Evolutionary conservation across 345 rosid species (phyloP).

Genomic region (Alliaria petiolata): DNA sequence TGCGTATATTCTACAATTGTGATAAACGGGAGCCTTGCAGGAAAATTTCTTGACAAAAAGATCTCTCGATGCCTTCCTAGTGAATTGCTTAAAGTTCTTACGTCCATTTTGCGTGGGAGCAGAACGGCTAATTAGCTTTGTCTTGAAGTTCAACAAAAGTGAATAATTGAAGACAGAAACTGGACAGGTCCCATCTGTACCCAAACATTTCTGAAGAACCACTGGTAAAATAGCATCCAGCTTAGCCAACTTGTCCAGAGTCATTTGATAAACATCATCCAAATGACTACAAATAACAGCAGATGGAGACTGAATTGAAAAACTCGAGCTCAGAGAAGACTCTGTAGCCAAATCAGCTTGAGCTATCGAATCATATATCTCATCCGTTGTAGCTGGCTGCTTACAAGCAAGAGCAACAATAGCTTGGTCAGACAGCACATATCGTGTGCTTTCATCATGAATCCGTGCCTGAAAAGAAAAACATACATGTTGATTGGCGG

Average conservation of each 20-base stretch:
- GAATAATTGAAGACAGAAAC: slow-evolving; percentile 68
- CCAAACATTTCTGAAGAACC: slow-evolving; percentile 67
- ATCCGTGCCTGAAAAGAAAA: slow-evolving; percentile 61
- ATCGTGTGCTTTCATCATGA: slow-evolving; percentile 91
- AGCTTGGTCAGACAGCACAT: slow-evolving; percentile 79
- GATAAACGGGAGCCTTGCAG: slow-evolving; percentile 96
- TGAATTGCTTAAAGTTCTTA: slow-evolving; percentile 47
- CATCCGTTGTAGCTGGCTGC: slow-evolving; percentile 41
- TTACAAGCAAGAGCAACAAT: slow-evolving; percentile 58
- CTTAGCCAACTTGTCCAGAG: slow-evolving; percentile 40
- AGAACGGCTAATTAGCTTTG: slow-evolving; percentile 35
- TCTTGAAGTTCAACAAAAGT: slow-evolving; percentile 50
- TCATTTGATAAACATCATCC: slow-evolving; percentile 46
- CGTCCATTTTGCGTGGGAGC: slow-evolving; percentile 50
- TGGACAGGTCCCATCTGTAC: slow-evolving; percentile 72
- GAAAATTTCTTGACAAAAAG: slow-evolving; percentile 88
- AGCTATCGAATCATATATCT: slow-evolving; percentile 44
- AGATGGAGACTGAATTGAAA: slow-evolving; percentile 53
- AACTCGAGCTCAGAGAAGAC: slow-evolving; percentile 37
- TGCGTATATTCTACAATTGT: slow-evolving; percentile 92
- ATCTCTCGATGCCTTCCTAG: slow-evolving; percentile 72
- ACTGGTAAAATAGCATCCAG: slow-evolving; percentile 41
- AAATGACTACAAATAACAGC: slow-evolving; percentile 68
- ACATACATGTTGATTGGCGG: background rate
- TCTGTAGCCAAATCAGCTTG: slow-evolving; percentile 59